Evolutionary conservation across 2,329 filamentous ascomycete genomes (phyloP), one percentile per base, ranked within the genome.

Genomic region (Ceratocystiopsis sp.): DNA sequence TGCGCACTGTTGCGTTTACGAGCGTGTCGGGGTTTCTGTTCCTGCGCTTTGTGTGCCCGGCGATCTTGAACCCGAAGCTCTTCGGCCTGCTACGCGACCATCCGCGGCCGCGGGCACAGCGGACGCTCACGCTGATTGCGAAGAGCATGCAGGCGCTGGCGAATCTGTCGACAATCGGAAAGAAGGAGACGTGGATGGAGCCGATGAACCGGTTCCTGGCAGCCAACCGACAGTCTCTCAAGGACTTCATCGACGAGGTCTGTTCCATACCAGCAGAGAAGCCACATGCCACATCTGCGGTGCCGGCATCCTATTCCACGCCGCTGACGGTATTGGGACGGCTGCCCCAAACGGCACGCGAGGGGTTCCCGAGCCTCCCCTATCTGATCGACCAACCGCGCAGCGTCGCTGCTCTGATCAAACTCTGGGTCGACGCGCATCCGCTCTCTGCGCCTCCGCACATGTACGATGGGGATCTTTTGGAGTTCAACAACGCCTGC

Each of bases 141-240:
- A 96, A 96, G 60, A 84, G 83, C 1, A 66, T 96, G 10, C 87
- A 95, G 61, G 87, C 85, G 15, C 69, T 96, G 46, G 85, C 86
- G 16, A 95, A 95, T 57, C 71, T 95, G 61, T 84, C 84, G 2
- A 85, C 77, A 0, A 95, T 95, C 56, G 89, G 89, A 36, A 87
- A 83, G 55, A 93, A 94, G 57, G 89, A 96, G 59, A 78, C 81
- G n/a, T 96, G 86, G 85, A 95, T 96, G 87, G 87, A 94, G 61
- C 86, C 86, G 0, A 96, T 96, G 89, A 96, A 95, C 56, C 74
- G 73, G 37, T 95, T 95, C 53, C 65, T 96, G 35, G 71, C 69
- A 10, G 68, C 75, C 1, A 80, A 93, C 54, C 75, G 86, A 17
- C 71, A 80, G 52, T 74, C 82, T 35, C 85, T 95, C 60, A 93